Evolutionary conservation across 441 rosid genomes (phyloP), one percentile per base, ranked within the genome.

Genomic region (Eruca vesicaria): DNA sequence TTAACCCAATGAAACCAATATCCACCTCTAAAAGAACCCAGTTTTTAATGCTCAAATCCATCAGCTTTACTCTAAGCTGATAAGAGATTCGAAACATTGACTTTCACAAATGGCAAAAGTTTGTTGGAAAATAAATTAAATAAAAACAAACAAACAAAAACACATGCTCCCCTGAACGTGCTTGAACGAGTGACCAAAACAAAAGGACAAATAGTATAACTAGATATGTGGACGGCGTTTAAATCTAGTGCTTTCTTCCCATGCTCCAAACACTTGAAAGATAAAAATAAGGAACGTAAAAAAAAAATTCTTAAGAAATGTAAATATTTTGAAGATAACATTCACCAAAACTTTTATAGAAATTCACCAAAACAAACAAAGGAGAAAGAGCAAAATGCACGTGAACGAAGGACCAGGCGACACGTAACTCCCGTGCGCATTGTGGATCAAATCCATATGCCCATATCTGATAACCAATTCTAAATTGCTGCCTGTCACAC

Each of bases 381-480:
- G 18, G 33, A 57, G 61, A 57, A 57, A 57, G 62, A 57, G 61
- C 10, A 57, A 57, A 57, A 7, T 57, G 35, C 62, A 57, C 62
- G 62, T 57, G 62, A 57, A 26, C 60, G 31, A 57, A 57, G 62
- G 18, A 14, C 62, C 33, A 14, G 33, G 14, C 19, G 33, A 26
- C 62, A 50, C 56, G 56, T 50, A 16, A 50, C 56, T 48, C 56
- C 16, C 23, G 56, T 50, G 56, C 56, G 56, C 21, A 50, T 18
- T 18, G 11, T 50, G 56, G 21, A 50, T 50, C 62, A 57, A 26
- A 57, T 26, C 61, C 61, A 56, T 23, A 12, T 55, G 60, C 8
- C 9, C 61, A 56, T 56, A 56, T 57, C 35, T 57, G 35, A 26
- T 26, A 29, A 57, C 62, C 62, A 26, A 56, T 23, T 56, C 61